These are phyloP conservation scores for Globisporangium echinulatum DNA, from an alignment of 352 stramenopile genomes.

Conservation along the genomic window DNA sequence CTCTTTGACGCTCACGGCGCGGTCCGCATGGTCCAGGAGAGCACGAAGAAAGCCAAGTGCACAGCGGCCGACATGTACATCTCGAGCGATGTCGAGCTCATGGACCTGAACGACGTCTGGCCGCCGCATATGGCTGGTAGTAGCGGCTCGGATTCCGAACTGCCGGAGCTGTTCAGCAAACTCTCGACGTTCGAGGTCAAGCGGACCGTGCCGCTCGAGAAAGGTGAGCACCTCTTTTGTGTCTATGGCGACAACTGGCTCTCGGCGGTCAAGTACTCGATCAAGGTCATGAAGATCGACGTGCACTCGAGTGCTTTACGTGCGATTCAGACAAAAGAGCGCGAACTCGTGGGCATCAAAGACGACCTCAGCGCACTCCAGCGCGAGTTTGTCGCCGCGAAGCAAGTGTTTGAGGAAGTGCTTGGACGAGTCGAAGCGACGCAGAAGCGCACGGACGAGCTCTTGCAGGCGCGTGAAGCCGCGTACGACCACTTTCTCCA, in stretches of 20 bases:
- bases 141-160: slow-evolving; percentile 33
- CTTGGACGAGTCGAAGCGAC: slow-evolving; percentile 54
- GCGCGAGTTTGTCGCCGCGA: slow-evolving; percentile 72
- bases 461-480: slow-evolving; percentile 55
- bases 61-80: slow-evolving; percentile 87
- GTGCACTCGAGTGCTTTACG: slow-evolving; percentile 38
- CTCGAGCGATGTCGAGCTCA: slow-evolving; percentile 79
- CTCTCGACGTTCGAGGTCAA: slow-evolving; percentile 80
- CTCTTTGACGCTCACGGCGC: slow-evolving; percentile 75
- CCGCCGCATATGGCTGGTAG: slow-evolving; percentile 38
- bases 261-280: slow-evolving; percentile 83
- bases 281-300: slow-evolving; percentile 81
- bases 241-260: slow-evolving; percentile 89
- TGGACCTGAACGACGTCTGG: slow-evolving; percentile 82
- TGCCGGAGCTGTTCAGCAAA: slow-evolving; percentile 82
- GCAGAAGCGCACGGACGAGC: slow-evolving; percentile 68
- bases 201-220: slow-evolving; percentile 67
- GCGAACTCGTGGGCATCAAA: slow-evolving; percentile 70
- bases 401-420: slow-evolving; percentile 78
- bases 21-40: slow-evolving; percentile 83
- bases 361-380: slow-evolving; percentile 69
- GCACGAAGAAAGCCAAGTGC: slow-evolving; percentile 64
- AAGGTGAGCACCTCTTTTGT: slow-evolving; percentile 79
- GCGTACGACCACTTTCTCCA: slow-evolving; percentile 76
- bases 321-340: slow-evolving; percentile 68